Evolutionary conservation across 208 protist genomes (phyloP), one percentile per base, ranked within the genome.

Genomic region (Herpetomonas tarakana): DNA sequence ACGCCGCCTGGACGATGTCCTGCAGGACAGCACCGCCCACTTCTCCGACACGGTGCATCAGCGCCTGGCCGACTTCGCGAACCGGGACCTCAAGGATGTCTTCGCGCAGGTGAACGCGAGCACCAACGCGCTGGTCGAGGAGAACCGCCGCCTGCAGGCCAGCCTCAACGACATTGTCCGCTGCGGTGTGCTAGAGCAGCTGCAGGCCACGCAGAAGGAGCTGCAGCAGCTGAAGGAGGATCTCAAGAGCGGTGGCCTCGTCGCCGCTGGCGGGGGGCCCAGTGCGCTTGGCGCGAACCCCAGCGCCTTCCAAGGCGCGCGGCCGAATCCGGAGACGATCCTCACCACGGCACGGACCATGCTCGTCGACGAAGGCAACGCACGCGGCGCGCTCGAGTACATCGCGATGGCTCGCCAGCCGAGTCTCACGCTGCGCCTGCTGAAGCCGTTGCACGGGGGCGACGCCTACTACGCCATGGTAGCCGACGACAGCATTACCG

Each of bases 1-100:
- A 53, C 66, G 64, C n/a, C 81, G 80, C 27, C 63, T 96, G 0
- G 84, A 96, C 52, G 82, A 91, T 24, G 71, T 71, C 1, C 52
- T 96, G 56, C 68, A 76, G 73, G 75, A 82, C 50, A 88, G 76
- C 38, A 69, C 76, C 0, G 60, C 62, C 2, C 67, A 79, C 67
- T 87, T 91, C 62, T 47, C 65, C 19, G 56, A 69, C 25, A 78
- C 88, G 57, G 60, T 91, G 12, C 69, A 61, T 25, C 66, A 71
- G 52, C 74, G 76, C 28, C 68, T 92, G 12, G 57, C 77, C 46
- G 60, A 68, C 54, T 71, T 88, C 52, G 62, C 77, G 6, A 68
- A 71, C 39, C 65, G 73, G 12, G 83, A 96, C 55, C 72, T 93
- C 19, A 52, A 57, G 3, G 71, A 86, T 49, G 75, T 72, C 16